Evolutionary conservation across 2,329 filamentous ascomycete species (phyloP).

Genomic region (Chrysoporthe austroafricana): DNA sequence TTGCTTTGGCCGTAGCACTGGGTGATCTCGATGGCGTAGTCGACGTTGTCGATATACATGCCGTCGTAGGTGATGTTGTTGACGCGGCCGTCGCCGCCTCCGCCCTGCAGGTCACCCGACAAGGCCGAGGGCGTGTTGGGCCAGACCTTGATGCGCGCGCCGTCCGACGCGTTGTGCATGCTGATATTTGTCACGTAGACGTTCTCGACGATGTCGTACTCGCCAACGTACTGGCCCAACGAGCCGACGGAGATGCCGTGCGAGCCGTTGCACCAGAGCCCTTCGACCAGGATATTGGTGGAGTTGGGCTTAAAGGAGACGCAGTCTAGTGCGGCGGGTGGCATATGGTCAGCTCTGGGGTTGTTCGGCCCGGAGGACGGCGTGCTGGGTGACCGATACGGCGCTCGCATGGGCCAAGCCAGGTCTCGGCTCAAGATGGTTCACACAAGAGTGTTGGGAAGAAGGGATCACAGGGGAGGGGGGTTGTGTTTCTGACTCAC

Average conservation of each 20-base stretch:
- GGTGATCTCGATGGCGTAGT: conserved; percentile 63
- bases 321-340: conserved; percentile 52
- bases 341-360: not conserved
- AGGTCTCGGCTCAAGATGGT: not conserved
- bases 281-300: conserved; percentile 70
- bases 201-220: conserved; percentile 70
- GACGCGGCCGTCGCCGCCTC: conserved; percentile 62
- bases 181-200: conserved; percentile 66
- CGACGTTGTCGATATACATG: conserved; percentile 60
- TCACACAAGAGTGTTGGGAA: not conserved
- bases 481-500: conserved; percentile 34
- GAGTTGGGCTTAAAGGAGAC: conserved; percentile 77
- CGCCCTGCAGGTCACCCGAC: conserved; percentile 58
- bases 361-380: not conserved
- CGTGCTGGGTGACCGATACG: not conserved
- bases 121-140: conserved; percentile 34
- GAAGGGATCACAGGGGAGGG: not conserved
- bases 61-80: conserved; percentile 65
- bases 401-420: not conserved
- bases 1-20: conserved; percentile 56
- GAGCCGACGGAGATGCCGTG: conserved; percentile 76
- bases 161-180: conserved; percentile 64
- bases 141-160: conserved; percentile 73
- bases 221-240: conserved; percentile 66
- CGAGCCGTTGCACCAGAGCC: conserved; percentile 68